Base-by-base conservation (phyloP, 2,329 filamentous ascomycete species). In the Fonsecaea multimorphosa region DNA sequence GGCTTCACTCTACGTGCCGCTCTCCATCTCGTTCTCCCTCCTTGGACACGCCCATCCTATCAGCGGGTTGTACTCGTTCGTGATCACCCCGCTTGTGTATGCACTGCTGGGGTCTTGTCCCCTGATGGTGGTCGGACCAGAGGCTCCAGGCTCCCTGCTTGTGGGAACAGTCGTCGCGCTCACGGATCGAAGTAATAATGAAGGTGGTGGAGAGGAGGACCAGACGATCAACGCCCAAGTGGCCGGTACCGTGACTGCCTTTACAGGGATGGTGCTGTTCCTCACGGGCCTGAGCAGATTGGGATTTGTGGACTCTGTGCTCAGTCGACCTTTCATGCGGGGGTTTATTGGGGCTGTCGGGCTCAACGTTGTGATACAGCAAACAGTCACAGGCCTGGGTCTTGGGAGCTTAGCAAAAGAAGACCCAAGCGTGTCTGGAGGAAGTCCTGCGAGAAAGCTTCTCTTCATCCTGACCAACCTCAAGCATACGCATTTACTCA, bases 321-420 rank as follows among this genome's bases (percentile, higher is more conserved):
- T 61, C 29, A 61, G 58, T 31, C 58, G 58, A 16, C 58, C 58
- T n/a, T 52, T 61, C 16, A 61, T 61, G 58, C 44, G 58, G 40
- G 58, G 58, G 8, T 34, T 61, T 19, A 61, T 61, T 12, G 58
- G 58, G 7, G 58, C 58, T 34, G 36, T 61, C 14, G 58, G 58
- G 2, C 14, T 61, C 31, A 61, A 53, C 24, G 58, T 61, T n/a
- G 44, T 61, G 31, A 61, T 61, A 34, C 9, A 53, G 19, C 58
- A 61, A 54, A 40, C 58, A 16, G 22, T 61, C 27, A 61, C 58
- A 4, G 58, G 58, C 24, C n/a, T 61, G 49, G 58, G 58, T 24
- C 34, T 61, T n/a, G 58, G n/a, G 19, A 14, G 19, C 12, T 19
- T 61, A 5, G 58, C 49, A 14, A 52, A 46, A 14, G 16, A 40